A percentile compares a stretch with the other conserved stretches of the same genome.
Conservation (phyloP, 768 basidiomycete genomes). For the Daedaleopsis sinensis region DNA sequence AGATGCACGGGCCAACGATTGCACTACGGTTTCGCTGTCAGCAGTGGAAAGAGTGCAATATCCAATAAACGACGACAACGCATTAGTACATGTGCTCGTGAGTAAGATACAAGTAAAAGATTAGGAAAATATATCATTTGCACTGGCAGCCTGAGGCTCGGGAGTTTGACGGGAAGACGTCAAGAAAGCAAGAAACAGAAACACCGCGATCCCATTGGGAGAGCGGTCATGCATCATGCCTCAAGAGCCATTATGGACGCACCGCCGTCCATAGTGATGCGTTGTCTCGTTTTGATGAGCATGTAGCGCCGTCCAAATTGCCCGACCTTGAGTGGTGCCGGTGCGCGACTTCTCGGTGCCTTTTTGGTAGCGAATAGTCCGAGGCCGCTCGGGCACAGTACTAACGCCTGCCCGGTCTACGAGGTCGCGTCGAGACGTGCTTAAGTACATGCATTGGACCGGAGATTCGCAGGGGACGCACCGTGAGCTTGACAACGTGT, state of each 20-base stretch:
- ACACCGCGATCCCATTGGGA: neutral
- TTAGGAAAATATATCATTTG: no score
- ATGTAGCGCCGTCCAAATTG: conserved; percentile 24
- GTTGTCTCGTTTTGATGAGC: conserved; percentile 21
- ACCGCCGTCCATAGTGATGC: conserved; percentile 21
- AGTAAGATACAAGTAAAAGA: no score
- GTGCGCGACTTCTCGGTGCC: neutral
- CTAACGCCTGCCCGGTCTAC: conserved; percentile 72
- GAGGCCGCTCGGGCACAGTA: conserved; percentile 63
- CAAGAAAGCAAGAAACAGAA: no score
- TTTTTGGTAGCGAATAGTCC: conserved; percentile 3
- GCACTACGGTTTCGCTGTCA: no score
- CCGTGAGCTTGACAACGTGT: conserved; percentile 65
- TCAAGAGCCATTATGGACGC: conserved; percentile 20
- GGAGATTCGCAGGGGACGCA: conserved; percentile 28
- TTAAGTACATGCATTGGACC: neutral
- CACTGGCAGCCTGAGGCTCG: no score
- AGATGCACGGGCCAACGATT: no score
- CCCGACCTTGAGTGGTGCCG: conserved; percentile 12
- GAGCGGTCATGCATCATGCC: neutral
- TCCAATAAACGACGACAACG: no score
- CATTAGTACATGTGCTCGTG: no score
- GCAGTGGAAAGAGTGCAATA: no score
- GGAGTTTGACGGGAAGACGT: no score
- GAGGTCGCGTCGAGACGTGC: neutral